These are phyloP conservation scores for Kazachstania sp. DNA, from an alignment of 1,139 yeast species.

Conservation along the genomic window DNA sequence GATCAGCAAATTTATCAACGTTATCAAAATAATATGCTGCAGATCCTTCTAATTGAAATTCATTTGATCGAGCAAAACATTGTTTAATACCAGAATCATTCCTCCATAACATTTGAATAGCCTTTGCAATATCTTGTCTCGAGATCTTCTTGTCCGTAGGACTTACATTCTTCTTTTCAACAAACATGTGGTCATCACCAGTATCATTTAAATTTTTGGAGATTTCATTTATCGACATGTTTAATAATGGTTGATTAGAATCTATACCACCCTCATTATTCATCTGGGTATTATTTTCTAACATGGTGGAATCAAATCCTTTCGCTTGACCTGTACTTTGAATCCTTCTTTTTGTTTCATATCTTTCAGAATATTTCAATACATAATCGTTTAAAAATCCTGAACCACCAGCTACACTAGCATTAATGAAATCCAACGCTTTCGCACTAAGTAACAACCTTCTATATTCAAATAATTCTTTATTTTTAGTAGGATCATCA, in stretches of 20 bases:
- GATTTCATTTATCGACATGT: conserved; percentile 24
- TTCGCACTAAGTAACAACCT: conserved; percentile 47
- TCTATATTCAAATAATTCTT: conserved; percentile 41
- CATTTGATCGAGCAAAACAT: conserved; percentile 57
- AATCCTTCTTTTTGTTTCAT: conserved; percentile 41
- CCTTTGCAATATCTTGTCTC: conserved; percentile 51
- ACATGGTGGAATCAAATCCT: conserved; percentile 39
- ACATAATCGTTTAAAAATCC: conserved; percentile 58
- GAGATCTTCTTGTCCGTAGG: conserved; percentile 9
- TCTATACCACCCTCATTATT: conserved; percentile 1
- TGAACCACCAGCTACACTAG: conserved; percentile 62
- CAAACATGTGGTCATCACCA: conserved; percentile 23
- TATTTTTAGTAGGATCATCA: conserved; percentile 39
- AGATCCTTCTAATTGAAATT: conserved; percentile 75
- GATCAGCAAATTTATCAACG: conserved; percentile 53
- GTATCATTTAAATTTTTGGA: conserved; percentile 28
- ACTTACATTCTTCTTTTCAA: conserved; percentile 6
- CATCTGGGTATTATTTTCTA: neutral
- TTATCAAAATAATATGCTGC: conserved; percentile 72
- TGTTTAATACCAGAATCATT: conserved; percentile 56
- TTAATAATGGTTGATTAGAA: conserved; percentile 6
- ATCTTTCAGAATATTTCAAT: conserved; percentile 49
- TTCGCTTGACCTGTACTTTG: conserved; percentile 50
- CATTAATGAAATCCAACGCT: conserved; percentile 54
- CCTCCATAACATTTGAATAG: conserved; percentile 60